Evolutionary conservation across 176 grass and related monocot species (phyloP), one percentile per base, ranked within the genome.

Genomic region (Zea mays): DNA sequence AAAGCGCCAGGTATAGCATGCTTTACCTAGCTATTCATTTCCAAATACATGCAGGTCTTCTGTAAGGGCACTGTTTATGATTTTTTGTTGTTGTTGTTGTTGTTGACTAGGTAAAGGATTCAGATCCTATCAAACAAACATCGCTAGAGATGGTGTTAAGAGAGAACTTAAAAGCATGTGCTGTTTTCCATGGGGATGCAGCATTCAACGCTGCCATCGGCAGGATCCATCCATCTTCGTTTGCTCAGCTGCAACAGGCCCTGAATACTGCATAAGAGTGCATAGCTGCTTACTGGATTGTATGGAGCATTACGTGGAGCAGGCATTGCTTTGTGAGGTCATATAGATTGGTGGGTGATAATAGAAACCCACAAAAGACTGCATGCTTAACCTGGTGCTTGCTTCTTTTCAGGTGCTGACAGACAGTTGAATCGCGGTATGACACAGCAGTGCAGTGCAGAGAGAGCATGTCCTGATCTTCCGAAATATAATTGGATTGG

Each of bases 81-180:
- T 71, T 90, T 65, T 50, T 89, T 90, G 69, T 50, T 89, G n/a
- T 71, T n/a, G n/a, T 89, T 90, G 69, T 50, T 89, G n/a, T 60
- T 60, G 3, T 72, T 66, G 42, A 76, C 56, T 73, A 89, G 86
- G 82, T 84, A 44, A 89, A 85, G 66, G 86, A 89, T 71, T 89
- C 56, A 58, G 92, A 95, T 90, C 96, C 96, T 40, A 88, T 99
- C 71, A 95, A 90, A 80, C 91, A 90, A 72, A 80, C 93, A 57
- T 99, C 96, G 38, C 77, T 95, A 69, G 90, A 90, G 80, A 80
- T 89, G 6, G 72, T 95, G 57, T 70, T 99, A 72, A 89, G 90
- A 72, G 92, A 99, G 37, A 99, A 99, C 80, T 77, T 99, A 19
- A 99, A 99, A 70, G 82, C 92, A 59, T 99, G 89, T 92, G 87